These are phyloP conservation scores for Sporisorium graminicola DNA, from an alignment of 1,284 basidiomycete genomes.

Conservation along the genomic window DNA sequence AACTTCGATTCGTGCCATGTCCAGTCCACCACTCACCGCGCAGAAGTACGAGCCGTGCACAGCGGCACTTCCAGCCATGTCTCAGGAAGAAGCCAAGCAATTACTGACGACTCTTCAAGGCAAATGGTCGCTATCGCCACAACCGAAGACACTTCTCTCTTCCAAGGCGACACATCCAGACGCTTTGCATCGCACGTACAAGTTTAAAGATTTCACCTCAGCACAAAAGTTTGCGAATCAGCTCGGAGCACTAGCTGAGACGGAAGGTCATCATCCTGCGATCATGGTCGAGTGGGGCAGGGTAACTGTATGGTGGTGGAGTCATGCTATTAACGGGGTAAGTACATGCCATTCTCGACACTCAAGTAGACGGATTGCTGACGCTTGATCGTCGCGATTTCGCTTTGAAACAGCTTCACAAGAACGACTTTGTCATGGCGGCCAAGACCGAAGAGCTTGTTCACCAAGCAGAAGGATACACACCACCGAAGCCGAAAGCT, in stretches of 20 bases:
- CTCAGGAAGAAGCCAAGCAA: conserved; percentile 20
- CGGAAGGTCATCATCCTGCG: conserved; percentile 63
- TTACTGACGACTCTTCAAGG: conserved; percentile 36
- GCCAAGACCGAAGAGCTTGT: conserved; percentile 65
- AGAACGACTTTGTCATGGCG: conserved; percentile 68
- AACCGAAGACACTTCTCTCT: conserved; percentile 39
- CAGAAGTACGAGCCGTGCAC: conserved; percentile 46
- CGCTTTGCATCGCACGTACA: conserved; percentile 58
- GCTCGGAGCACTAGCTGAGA: conserved; percentile 59
- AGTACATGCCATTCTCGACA: conserved; percentile 8
- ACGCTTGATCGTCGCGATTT: not conserved
- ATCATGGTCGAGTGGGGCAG: conserved; percentile 66
- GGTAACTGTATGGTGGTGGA: conserved; percentile 68
- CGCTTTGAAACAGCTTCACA: conserved; percentile 53
- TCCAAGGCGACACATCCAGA: conserved; percentile 26
- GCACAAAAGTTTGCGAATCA: conserved; percentile 53
- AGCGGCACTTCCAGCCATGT: conserved; percentile 23
- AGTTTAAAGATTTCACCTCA: conserved; percentile 60
- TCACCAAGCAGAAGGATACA: conserved; percentile 51
- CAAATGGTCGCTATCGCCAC: conserved; percentile 54
- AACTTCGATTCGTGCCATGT: conserved; percentile 12
- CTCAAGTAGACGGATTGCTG: not conserved
- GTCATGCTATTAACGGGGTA: conserved; percentile 65
- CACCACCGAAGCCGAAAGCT: conserved; percentile 35
- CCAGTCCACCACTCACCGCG: conserved; percentile 15